phyloP scores from a whole-genome alignment of 169 alveolate genomes.

The Cryptosporidium parvum region DNA sequence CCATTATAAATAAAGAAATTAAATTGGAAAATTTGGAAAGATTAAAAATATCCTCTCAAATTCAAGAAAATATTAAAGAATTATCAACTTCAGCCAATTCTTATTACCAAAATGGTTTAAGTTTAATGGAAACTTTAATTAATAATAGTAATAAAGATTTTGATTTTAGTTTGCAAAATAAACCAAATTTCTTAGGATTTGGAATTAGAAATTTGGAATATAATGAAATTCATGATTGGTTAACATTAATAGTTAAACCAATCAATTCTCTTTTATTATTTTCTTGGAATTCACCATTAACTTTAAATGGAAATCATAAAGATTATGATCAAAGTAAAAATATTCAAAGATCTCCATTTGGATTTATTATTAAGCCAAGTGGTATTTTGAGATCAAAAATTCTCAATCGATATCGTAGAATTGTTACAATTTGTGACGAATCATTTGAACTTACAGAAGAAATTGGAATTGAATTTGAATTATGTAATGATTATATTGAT shows the following conservation, averaged over 20 bases:
- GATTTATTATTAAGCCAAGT: neutral
- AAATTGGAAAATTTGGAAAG: slow-evolving; percentile 31
- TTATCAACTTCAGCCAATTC: neutral
- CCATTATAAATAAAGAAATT: slow-evolving; percentile 14
- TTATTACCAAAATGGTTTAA: neutral
- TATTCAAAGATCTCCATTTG: neutral
- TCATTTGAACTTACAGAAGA: neutral
- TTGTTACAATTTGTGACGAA: neutral
- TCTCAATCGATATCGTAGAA: slow-evolving; percentile 1
- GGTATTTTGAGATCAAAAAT: slow-evolving; percentile 14
- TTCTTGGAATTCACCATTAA: slow-evolving; percentile 40
- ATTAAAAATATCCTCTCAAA: neutral
- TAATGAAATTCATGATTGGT: slow-evolving; percentile 23
- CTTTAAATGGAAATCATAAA: neutral
- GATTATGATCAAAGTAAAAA: neutral
- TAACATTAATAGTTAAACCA: slow-evolving; percentile 22
- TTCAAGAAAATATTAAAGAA: neutral
- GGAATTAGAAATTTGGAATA: slow-evolving; percentile 3
- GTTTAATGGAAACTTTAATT: slow-evolving; percentile 29
- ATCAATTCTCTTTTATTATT: slow-evolving; percentile 42
- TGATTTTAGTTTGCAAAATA: slow-evolving; percentile 5
- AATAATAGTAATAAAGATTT: neutral
- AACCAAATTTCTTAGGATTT: slow-evolving; percentile 1
- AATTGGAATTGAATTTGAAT: slow-evolving; percentile 3
- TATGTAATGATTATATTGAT: slow-evolving; percentile 22